Evolutionary conservation across 2,329 filamentous ascomycete genomes (phyloP), one percentile per base, ranked within the genome.

Genomic region (Sporothrix globosa): DNA sequence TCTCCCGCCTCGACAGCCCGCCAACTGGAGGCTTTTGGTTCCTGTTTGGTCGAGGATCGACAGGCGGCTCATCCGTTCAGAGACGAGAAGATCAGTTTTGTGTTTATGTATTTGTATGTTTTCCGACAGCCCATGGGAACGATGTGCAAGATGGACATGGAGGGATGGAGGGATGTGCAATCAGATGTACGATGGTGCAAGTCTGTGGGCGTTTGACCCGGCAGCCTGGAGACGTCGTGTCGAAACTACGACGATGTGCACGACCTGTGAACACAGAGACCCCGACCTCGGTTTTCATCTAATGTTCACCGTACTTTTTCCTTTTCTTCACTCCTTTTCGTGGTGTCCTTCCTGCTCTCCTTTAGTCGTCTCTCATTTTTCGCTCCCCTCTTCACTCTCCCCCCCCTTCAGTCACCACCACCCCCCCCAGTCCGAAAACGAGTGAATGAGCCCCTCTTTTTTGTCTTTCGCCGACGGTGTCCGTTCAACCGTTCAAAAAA

Each of bases 41-140:
- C 67, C 67, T 48, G 39, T 69, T 60, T 17, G 50, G 39, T 54
- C 34, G 21, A 68, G 21, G 66, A 68, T 68, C 66, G 66, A 34
- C 66, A 41, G 52, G 21, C 27, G 66, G 50, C 52, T 24, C 46
- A 50, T 53, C 65, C 50, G n/a, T 30, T 27, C 21, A 48, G 39
- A 21, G 50, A 41, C 27, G 14, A 54, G 21, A 54, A 30, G 24
- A 19, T 44, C 41, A 44, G 41, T 17, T 5, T 17, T 54, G 24
- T 27, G 52, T 14, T 14, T 21, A 34, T 34, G 34, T 7, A 34
- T 7, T 34, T 4, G 34, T 34, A 2, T 34, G 34, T 9, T 44
- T 17, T 44, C 54, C 54, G 41, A 13, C 54, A 58, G 54, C 19
- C 17, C 30, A 6, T 34, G 56, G 58, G 21, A 24, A 54, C 30